Conservation (phyloP, 768 basidiomycete genomes). For the Kwoniella dejecticola region DNA sequence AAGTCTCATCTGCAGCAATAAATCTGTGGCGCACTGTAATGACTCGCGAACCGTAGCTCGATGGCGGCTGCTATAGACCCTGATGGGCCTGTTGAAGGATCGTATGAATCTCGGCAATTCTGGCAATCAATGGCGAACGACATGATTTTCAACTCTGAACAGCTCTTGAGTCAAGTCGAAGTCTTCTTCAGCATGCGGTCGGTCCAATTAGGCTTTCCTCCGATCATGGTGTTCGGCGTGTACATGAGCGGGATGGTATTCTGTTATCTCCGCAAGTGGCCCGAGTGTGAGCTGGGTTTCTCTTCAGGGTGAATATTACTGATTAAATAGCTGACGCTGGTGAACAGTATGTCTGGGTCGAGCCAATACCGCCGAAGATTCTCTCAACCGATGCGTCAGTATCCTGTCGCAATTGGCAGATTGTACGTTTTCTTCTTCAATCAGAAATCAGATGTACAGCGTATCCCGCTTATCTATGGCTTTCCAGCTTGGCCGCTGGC, state of each 20-base stretch:
- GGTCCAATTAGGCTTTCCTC: constrained; percentile 19
- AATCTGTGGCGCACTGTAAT: background rate
- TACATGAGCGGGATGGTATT: constrained; percentile 26
- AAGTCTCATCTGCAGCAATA: background rate
- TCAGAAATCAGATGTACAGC: too few relatives aligned
- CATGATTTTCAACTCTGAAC: constrained; percentile 21
- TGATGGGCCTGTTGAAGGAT: constrained; percentile 10
- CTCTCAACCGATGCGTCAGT: constrained; percentile 6
- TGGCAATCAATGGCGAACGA: constrained; percentile 21
- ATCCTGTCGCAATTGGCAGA: constrained; percentile 25
- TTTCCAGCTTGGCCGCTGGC: constrained; percentile 30
- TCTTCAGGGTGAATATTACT: too few relatives aligned
- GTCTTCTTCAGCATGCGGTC: constrained; percentile 27
- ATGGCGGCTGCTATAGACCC: constrained; percentile 28
- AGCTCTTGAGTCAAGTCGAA: constrained; percentile 22
- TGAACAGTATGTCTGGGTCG: constrained; percentile 13
- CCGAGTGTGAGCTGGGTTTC: constrained; percentile 14
- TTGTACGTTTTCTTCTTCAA: constrained; percentile 17
- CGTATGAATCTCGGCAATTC: constrained; percentile 6
- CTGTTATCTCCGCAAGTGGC: constrained; percentile 23
- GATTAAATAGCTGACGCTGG: too few relatives aligned
- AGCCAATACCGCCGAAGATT: constrained; percentile 3
- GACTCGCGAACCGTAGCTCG: background rate
- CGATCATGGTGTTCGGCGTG: constrained; percentile 29
- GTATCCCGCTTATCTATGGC: too few relatives aligned